These are phyloP conservation scores for Pterulicium gracile DNA, from an alignment of 1,284 basidiomycete species.

Conservation along the genomic window DNA sequence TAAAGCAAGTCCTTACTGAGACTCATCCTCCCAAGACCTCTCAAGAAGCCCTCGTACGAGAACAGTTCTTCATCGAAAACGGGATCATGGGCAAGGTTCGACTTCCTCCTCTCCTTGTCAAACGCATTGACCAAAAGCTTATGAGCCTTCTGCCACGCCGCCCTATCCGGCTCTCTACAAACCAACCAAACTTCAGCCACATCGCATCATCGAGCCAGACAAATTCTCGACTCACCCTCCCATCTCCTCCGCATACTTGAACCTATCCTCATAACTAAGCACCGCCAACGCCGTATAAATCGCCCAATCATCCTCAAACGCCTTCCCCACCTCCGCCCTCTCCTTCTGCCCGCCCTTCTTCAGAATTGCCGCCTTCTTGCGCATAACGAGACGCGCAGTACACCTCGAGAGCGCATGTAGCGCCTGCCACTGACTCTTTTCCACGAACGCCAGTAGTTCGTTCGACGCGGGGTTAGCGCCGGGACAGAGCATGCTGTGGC, in stretches of 20 bases:
- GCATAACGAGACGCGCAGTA: too few relatives aligned
- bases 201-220: too few relatives aligned
- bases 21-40: slow-evolving; percentile 72
- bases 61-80: slow-evolving; percentile 53
- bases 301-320: slow-evolving; percentile 37
- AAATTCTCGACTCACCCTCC: too few relatives aligned
- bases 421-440: slow-evolving; percentile 57
- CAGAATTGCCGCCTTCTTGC: too few relatives aligned
- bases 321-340: slow-evolving; percentile 30
- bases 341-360: too few relatives aligned
- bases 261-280: slow-evolving; percentile 60
- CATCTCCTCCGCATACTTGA: too few relatives aligned
- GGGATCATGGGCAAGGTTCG: slow-evolving; percentile 42
- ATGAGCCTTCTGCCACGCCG: slow-evolving; percentile 53
- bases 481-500: too few relatives aligned
- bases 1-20: slow-evolving; percentile 46
- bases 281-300: slow-evolving; percentile 43
- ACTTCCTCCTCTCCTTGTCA: too few relatives aligned
- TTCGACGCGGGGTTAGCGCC: slow-evolving; percentile 52
- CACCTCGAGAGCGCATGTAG: too few relatives aligned
- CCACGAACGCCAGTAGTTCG: slow-evolving; percentile 50
- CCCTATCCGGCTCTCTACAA: slow-evolving; percentile 47
- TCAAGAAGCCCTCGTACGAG: slow-evolving; percentile 63
- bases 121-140: slow-evolving; percentile 48
- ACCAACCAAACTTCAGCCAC: too few relatives aligned